Conservation (phyloP, 2,329 filamentous ascomycete genomes). For the Neonectria neomacrospora region DNA sequence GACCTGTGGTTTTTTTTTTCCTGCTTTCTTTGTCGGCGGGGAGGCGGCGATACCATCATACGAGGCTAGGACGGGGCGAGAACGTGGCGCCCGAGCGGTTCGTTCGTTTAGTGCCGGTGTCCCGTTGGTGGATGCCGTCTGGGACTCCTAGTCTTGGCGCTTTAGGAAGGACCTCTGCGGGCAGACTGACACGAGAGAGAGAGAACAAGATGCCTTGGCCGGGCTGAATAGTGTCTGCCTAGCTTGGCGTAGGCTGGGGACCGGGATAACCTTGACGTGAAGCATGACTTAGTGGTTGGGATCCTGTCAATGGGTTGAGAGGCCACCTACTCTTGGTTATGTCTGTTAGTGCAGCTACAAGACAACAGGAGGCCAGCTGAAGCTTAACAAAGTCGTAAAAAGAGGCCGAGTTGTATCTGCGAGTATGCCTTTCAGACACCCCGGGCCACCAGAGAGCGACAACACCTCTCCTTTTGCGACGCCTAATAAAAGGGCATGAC, state of each 20-base stretch:
- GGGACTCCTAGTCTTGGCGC: not conserved
- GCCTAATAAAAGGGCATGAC: too few species aligned
- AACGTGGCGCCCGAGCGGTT: not conserved
- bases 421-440: not conserved
- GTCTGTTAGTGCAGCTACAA: not conserved
- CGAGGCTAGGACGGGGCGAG: not conserved
- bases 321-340: too few species aligned
- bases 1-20: not conserved
- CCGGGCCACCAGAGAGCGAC: too few species aligned
- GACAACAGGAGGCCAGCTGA: not conserved
- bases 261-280: slow-evolving; percentile 22
- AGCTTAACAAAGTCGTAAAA: too few species aligned
- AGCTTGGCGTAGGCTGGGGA: not conserved
- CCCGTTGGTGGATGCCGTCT: not conserved
- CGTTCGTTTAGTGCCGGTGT: not conserved
- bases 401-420: not conserved
- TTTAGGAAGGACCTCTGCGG: not conserved
- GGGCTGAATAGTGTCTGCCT: not conserved
- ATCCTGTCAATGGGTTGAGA: too few species aligned
- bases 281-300: slow-evolving; percentile 13
- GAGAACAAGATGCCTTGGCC: not conserved
- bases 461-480: too few species aligned
- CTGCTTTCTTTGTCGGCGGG: not conserved
- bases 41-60: not conserved
- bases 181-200: slow-evolving; percentile 5